Evolutionary conservation across 805 yeast genomes (phyloP).

Genomic region (Tetrapisispora nanseiensis): DNA sequence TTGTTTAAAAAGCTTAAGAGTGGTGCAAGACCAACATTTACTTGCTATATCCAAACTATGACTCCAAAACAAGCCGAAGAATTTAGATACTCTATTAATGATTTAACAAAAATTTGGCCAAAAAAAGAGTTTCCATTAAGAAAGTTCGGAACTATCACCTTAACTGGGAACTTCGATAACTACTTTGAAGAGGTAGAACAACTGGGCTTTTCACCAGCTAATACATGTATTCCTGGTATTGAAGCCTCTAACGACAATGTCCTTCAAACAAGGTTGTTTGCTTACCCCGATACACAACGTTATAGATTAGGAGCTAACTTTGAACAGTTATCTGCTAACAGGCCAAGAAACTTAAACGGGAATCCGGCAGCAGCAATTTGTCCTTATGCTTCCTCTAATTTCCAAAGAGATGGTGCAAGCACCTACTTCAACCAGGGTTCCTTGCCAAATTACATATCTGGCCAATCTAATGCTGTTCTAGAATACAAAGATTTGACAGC

Average conservation of each 20-base stretch:
- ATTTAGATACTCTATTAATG: conserved; percentile 72
- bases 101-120: conserved; percentile 85
- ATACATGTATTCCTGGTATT: conserved; percentile 58
- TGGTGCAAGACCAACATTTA: conserved; percentile 43
- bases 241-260: conserved; percentile 74
- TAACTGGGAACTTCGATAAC: conserved; percentile 48
- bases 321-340: conserved; percentile 57
- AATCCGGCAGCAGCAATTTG: conserved; percentile 7
- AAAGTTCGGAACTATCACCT: conserved; percentile 53
- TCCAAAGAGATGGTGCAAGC: conserved; percentile 57
- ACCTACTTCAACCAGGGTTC: conserved; percentile 38
- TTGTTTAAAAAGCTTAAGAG: conserved; percentile 37
- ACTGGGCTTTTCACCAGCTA: conserved; percentile 62
- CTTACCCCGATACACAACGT: conserved; percentile 70
- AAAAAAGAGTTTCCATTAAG: conserved; percentile 75
- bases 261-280: conserved; percentile 63
- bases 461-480: conserved; percentile 18
- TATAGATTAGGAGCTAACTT: conserved; percentile 65
- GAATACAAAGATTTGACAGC: conserved; percentile 12
- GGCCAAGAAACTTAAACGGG: conserved; percentile 19
- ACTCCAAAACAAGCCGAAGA: conserved; percentile 69
- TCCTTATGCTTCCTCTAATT: conserved; percentile 33
- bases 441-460: conserved; percentile 44
- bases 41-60: conserved; percentile 52
- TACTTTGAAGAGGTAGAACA: conserved; percentile 42